Conservation (phyloP, 495 filamentous ascomycete genomes). For the Aspergillus leporis region DNA sequence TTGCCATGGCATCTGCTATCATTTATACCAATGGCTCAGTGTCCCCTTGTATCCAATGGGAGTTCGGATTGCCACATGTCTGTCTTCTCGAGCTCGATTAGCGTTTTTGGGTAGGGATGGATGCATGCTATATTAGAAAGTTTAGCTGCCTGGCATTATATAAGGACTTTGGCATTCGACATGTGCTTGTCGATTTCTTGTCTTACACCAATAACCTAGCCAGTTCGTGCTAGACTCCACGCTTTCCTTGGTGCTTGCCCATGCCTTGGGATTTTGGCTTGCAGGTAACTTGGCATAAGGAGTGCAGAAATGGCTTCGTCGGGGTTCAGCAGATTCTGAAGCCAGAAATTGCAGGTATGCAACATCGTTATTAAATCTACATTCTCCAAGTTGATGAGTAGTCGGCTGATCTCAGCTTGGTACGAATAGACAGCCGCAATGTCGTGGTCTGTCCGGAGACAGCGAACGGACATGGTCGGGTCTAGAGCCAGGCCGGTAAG, state of each 20-base stretch:
- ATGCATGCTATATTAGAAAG: conserved; percentile 29
- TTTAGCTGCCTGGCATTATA: not conserved
- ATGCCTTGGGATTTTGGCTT: conserved; percentile 20
- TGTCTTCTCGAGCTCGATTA: conserved; percentile 19
- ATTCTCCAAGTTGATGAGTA: conserved; percentile 13
- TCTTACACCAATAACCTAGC: conserved; percentile 42
- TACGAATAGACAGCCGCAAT: conserved; percentile 31
- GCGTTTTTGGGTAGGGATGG: conserved; percentile 26
- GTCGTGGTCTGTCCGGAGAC: conserved; percentile 35
- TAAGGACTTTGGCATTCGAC: not conserved
- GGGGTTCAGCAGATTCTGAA: conserved; percentile 33
- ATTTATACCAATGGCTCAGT: conserved; percentile 22
- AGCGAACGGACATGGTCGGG: conserved; percentile 19
- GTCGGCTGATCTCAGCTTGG: not conserved
- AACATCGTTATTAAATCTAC: conserved; percentile 25
- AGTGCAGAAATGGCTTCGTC: conserved; percentile 25
- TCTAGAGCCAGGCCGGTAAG: conserved; percentile 34
- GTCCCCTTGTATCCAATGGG: conserved; percentile 23
- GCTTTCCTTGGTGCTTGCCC: conserved; percentile 9
- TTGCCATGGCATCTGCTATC: not conserved
- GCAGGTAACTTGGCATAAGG: conserved; percentile 23
- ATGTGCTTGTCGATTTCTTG: not conserved
- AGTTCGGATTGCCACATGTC: conserved; percentile 31
- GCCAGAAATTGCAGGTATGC: conserved; percentile 43
- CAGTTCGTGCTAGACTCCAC: conserved; percentile 23